These are phyloP conservation scores for Suhomyces anneliseae DNA, from an alignment of 1,139 yeast species.

Conservation along the genomic window DNA sequence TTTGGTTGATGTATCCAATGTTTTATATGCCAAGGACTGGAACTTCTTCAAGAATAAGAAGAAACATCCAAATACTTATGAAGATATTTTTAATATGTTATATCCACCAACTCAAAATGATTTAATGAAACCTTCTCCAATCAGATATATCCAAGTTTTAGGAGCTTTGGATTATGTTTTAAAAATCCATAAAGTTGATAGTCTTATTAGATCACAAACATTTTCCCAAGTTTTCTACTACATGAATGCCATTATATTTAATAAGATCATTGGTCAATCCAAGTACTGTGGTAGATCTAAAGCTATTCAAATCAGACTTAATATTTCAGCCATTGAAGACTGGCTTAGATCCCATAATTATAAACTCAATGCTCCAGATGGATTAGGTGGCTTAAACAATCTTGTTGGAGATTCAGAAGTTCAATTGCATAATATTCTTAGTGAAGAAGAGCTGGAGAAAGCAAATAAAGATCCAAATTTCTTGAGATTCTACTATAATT, in stretches of 20 bases:
- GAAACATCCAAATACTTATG: constrained; percentile 53
- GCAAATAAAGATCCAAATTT: constrained; percentile 29
- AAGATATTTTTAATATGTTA: constrained; percentile 65
- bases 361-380: constrained; percentile 41
- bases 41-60: constrained; percentile 61
- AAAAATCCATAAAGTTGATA: constrained; percentile 78
- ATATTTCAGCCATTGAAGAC: constrained; percentile 83
- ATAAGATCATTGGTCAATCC: constrained; percentile 64
- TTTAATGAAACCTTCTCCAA: constrained; percentile 77
- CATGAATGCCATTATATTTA: constrained; percentile 71
- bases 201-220: constrained; percentile 71
- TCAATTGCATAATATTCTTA: constrained; percentile 25
- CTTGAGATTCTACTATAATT: constrained; percentile 51
- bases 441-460: constrained; percentile 1
- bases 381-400: constrained; percentile 25
- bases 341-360: constrained; percentile 85
- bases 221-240: constrained; percentile 78
- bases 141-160: constrained; percentile 78
- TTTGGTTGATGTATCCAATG: constrained; percentile 62
- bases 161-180: constrained; percentile 87
- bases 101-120: constrained; percentile 71
- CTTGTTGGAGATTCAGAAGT: constrained; percentile 20
- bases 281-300: constrained; percentile 74
- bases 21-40: constrained; percentile 72
- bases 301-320: constrained; percentile 87